Evolutionary conservation across 2,329 filamentous ascomycete species (phyloP).

Genomic region (Colletotrichum orchidophilum): DNA sequence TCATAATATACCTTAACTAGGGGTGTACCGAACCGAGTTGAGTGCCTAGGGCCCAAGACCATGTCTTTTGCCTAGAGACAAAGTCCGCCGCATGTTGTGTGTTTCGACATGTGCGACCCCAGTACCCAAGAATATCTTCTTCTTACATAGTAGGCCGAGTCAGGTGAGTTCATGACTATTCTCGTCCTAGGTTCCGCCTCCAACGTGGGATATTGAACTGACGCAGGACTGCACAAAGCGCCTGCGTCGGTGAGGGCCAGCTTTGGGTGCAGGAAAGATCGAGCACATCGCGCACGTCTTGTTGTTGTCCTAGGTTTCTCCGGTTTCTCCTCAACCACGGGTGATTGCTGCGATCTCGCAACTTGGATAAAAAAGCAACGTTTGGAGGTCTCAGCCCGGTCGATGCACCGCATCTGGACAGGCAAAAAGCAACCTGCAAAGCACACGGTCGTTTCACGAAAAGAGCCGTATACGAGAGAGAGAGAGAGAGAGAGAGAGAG

Average conservation of each 20-base stretch:
- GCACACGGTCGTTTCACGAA: conserved; percentile 19
- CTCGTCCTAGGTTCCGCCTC: neutral
- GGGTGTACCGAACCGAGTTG: neutral
- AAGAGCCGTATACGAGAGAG: neutral
- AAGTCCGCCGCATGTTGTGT: neutral
- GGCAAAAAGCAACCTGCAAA: conserved; percentile 6
- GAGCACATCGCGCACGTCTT: neutral
- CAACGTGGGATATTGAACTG: neutral
- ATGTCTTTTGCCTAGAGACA: conserved; percentile 7
- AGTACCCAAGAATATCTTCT: conserved; percentile 21
- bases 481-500: neutral
- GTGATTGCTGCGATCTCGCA: neutral
- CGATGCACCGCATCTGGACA: neutral
- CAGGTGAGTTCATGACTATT: neutral
- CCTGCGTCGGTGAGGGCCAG: neutral
- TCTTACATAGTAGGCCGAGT: conserved; percentile 21
- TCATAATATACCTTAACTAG: neutral
- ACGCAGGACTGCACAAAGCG: neutral
- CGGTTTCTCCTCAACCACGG: neutral
- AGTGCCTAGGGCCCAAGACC: conserved; percentile 9
- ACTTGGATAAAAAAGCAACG: conserved; percentile 7
- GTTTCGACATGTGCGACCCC: conserved; percentile 1
- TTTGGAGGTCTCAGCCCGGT: neutral
- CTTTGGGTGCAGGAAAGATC: neutral
- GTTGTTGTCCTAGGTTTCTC: neutral